phyloP scores from a whole-genome alignment of 148 eudicot species.

The Beta vulgaris region DNA sequence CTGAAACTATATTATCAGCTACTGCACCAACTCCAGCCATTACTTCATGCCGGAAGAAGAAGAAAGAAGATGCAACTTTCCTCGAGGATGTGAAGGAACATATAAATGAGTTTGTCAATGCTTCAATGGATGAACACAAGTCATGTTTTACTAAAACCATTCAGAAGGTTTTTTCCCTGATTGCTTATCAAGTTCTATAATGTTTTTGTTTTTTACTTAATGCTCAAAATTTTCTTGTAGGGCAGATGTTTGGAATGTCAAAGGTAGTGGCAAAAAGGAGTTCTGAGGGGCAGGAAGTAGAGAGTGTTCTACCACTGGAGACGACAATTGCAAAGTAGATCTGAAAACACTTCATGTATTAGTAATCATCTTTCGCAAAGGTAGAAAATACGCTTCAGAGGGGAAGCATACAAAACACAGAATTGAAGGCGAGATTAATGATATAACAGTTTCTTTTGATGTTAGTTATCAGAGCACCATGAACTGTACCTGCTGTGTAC shows the following conservation, averaged over 20 bases:
- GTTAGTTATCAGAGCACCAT: no score
- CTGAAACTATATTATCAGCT: conserved; percentile 34
- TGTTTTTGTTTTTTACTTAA: not conserved
- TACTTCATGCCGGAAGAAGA: conserved; percentile 77
- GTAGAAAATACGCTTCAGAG: no score
- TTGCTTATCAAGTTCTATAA: not conserved
- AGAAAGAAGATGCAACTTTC: conserved; percentile 65
- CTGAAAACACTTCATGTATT: not conserved
- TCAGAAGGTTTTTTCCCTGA: conserved; percentile 47
- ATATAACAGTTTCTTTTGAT: no score
- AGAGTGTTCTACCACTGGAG: conserved; percentile 52
- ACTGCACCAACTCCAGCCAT: conserved; percentile 40
- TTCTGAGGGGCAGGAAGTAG: conserved; percentile 40
- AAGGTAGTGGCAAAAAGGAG: conserved; percentile 63
- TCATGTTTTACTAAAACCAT: conserved; percentile 81
- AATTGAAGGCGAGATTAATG: no score
- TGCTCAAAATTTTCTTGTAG: not conserved
- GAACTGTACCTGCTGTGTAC: not conserved
- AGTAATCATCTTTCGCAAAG: no score
- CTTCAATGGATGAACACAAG: conserved; percentile 92
- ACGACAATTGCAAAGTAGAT: conserved; percentile 43
- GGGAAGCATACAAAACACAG: no score
- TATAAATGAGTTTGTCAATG: conserved; percentile 79
- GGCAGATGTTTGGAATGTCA: conserved; percentile 89
- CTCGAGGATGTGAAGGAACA: conserved; percentile 81